These are phyloP conservation scores for Candida sithepensis DNA, from an alignment of 805 yeast genomes.

Conservation along the genomic window DNA sequence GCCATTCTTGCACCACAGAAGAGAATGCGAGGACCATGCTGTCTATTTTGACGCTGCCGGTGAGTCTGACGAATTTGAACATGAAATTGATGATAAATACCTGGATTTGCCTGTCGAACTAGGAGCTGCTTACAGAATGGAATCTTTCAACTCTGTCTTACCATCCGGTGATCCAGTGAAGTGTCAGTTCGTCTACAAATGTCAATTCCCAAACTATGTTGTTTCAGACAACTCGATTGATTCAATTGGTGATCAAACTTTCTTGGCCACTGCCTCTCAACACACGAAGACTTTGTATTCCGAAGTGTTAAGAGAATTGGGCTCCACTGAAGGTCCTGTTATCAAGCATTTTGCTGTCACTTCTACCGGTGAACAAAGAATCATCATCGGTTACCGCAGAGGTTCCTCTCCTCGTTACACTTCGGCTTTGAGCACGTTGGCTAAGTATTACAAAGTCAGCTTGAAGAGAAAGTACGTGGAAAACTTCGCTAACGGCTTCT, in stretches of 20 bases:
- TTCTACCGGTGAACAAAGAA: constrained; percentile 77
- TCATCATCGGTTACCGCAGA: constrained; percentile 84
- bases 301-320: constrained; percentile 65
- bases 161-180: constrained; percentile 42
- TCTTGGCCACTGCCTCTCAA: constrained; percentile 69
- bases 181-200: constrained; percentile 82
- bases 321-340: constrained; percentile 82
- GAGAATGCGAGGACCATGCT: constrained; percentile 82
- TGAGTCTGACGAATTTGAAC: constrained; percentile 50
- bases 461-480: constrained; percentile 91
- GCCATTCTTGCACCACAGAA: constrained; percentile 71
- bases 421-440: constrained; percentile 81
- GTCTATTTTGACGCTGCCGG: constrained; percentile 84
- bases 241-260: constrained; percentile 73
- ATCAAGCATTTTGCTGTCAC: constrained; percentile 82
- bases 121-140: constrained; percentile 57
- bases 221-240: constrained; percentile 48
- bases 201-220: constrained; percentile 41
- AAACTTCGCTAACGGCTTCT: constrained; percentile 84
- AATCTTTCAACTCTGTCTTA: constrained; percentile 70
- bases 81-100: constrained; percentile 76
- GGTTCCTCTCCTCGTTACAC: constrained; percentile 82
- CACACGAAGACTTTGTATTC: constrained; percentile 79
- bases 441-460: constrained; percentile 81
- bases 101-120: constrained; percentile 47